A percentile compares a stretch with the other conserved stretches of the same genome.
Conservation (phyloP, 2,329 filamentous ascomycete genomes). For the Microsporum audouinii region DNA sequence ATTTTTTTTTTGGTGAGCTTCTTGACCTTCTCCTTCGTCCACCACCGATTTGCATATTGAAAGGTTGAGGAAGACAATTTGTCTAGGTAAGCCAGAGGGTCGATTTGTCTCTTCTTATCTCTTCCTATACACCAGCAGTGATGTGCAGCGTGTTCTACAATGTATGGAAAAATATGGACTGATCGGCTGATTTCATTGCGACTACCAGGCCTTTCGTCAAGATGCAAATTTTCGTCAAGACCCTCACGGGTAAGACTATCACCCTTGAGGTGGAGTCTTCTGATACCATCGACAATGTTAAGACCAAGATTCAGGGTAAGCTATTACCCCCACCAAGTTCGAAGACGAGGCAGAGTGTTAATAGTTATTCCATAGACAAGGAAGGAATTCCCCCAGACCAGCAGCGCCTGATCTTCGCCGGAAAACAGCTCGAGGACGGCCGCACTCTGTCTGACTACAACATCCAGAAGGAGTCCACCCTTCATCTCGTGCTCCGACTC, state of each 20-base stretch:
- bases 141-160: neutral
- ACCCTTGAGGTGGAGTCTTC: slow-evolving; percentile 99
- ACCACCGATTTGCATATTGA: slow-evolving; percentile 26
- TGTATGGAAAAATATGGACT: neutral
- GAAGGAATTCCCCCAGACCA: slow-evolving; percentile 98
- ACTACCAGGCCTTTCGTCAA: slow-evolving; percentile 35
- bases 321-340: neutral
- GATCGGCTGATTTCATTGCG: neutral
- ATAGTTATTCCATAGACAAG: slow-evolving; percentile 65
- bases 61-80: slow-evolving; percentile 52
- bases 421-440: slow-evolving; percentile 99
- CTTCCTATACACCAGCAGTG: neutral
- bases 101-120: no score
- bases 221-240: slow-evolving; percentile 49
- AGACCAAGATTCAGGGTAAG: slow-evolving; percentile 78
- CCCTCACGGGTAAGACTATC: slow-evolving; percentile 98
- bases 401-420: slow-evolving; percentile 98
- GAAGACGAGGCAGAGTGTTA: neutral
- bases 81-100: slow-evolving; percentile 41
- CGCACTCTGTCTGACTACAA: slow-evolving; percentile 99
- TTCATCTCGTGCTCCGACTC: slow-evolving; percentile 94
- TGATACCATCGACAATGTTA: slow-evolving; percentile 99
- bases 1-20: neutral
- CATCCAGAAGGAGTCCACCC: slow-evolving; percentile 99
- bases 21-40: slow-evolving; percentile 14